Base-by-base conservation (phyloP, 1,284 basidiomycete species). In the Ceratobasidium sp. region DNA sequence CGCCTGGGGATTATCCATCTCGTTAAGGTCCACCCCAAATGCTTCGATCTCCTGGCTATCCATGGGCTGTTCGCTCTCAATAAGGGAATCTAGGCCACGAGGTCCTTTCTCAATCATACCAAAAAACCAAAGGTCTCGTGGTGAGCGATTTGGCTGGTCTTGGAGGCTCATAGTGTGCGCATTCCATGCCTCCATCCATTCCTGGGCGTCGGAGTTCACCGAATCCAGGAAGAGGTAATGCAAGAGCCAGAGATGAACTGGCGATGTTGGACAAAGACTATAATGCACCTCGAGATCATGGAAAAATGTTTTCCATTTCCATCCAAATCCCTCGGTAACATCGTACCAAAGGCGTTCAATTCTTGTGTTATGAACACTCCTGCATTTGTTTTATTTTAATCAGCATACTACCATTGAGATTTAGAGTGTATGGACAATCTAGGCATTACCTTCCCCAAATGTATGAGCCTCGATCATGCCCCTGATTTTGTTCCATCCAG, bases 311-410 rank as follows among this genome's bases (percentile, higher is more conserved):
- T 71, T 58, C 81, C 81, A 82, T 47, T 52, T 44, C n/a, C 35
- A 21, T 1, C 77, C 77, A 69, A 79, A 79, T 0, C 77, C 73
- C 0, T 55, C 76, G 4, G 83, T 83, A 11, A 84, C 81, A 73
- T 84, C 75, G 77, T 77, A 57, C 84, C 84, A 86, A 0, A 86
- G 73, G 0, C 79, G 72, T 67, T 86, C 84, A 70, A 85, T 85
- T 0, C 80, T 77, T 0, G 80, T 82, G 75, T 85, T 86, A 63
- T 77, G 78, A 11, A 81, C 81, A 13, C 79, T 81, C 72, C 76
- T 79, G 54, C 5, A 43, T 21, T 11, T 23, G 66, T 78, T 79
- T n/a, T n/a, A n/a, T n/a, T n/a, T n/a, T n/a, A n/a, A 69, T 73
- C 23, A 78, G 69, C 64, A 44, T 47, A n/a, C 9, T 18, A 73